These are phyloP conservation scores for Colletotrichum scovillei DNA, from an alignment of 2,329 filamentous ascomycete species.

Conservation along the genomic window DNA sequence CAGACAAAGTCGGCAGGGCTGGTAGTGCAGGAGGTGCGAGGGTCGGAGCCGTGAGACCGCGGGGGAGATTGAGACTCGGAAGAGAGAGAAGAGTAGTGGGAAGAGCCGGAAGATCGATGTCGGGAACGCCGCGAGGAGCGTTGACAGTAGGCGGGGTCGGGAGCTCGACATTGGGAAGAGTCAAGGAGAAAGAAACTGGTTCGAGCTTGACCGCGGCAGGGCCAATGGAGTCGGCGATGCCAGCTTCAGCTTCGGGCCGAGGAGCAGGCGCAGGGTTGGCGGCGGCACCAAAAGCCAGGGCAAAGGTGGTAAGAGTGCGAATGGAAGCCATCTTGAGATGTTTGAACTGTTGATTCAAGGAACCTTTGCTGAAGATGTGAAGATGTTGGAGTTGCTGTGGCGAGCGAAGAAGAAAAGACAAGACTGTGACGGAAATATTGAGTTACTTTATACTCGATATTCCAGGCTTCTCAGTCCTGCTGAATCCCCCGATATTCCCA, in stretches of 20 bases:
- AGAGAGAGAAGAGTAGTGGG: not conserved
- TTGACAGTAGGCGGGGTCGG: not conserved
- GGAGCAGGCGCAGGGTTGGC: constrained; percentile 8
- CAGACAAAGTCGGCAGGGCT: not conserved
- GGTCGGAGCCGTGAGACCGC: not conserved
- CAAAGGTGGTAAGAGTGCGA: constrained; percentile 1
- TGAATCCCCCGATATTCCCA: not conserved
- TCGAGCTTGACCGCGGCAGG: not conserved
- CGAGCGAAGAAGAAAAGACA: not conserved
- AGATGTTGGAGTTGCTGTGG: not conserved
- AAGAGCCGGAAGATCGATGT: not conserved
- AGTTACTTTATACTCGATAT: not conserved
- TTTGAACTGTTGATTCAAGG: not conserved
- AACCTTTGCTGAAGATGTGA: not conserved
- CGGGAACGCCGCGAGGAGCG: not conserved
- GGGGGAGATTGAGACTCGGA: not conserved
- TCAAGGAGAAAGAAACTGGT: not conserved
- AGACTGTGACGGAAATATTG: not conserved
- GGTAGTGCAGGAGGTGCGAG: not conserved
- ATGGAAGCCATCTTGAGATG: constrained; percentile 18
- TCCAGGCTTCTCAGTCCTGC: not conserved
- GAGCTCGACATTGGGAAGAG: not conserved
- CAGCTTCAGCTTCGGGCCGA: not conserved
- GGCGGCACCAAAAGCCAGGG: constrained; percentile 9
- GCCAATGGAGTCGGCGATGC: not conserved